Percentiles rank a stretch among this genome's conserved stretches.
Conservation (phyloP, 208 protist genomes). For the Giardia muris region DNA sequence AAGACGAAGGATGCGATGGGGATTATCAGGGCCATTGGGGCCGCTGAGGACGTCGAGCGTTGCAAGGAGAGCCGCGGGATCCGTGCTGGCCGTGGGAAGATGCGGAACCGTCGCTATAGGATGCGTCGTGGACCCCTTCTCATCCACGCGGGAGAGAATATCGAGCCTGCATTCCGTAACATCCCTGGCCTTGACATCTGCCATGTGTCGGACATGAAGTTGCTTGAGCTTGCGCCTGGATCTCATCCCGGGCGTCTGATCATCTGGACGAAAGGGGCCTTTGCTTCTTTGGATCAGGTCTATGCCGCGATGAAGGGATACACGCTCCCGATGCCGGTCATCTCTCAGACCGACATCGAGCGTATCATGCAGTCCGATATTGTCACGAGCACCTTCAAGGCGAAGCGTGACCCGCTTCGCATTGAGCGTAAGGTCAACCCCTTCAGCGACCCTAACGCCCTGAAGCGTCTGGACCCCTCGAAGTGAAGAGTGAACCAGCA, state of each 20-base stretch:
- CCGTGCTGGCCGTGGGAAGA: constrained; percentile 79
- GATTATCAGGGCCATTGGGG: constrained; percentile 69
- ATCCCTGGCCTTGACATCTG: constrained; percentile 78
- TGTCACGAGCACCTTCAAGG: constrained; percentile 47
- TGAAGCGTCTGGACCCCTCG: constrained; percentile 32
- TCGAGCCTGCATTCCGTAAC: constrained; percentile 71
- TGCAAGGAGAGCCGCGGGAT: constrained; percentile 63
- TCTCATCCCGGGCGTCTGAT: constrained; percentile 91
- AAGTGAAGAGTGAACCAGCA: too few species aligned
- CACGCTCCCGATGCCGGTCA: constrained; percentile 53
- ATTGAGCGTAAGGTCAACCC: constrained; percentile 12
- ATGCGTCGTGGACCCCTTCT: constrained; percentile 78
- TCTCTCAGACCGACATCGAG: constrained; percentile 63
- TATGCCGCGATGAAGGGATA: constrained; percentile 72
- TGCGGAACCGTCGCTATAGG: constrained; percentile 79
- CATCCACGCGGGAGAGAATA: constrained; percentile 63
- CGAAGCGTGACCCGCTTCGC: background rate
- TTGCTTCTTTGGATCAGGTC: constrained; percentile 78
- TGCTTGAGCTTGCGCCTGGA: constrained; percentile 92
- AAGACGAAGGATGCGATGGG: constrained; percentile 82
- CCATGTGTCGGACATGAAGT: constrained; percentile 74
- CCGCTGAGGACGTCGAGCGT: constrained; percentile 74
- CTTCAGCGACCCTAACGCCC: background rate
- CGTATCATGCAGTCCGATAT: constrained; percentile 66
- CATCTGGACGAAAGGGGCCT: constrained; percentile 92